Evolutionary conservation across 176 grass and related monocot species (phyloP).

Genomic region (Oryza nivara): DNA sequence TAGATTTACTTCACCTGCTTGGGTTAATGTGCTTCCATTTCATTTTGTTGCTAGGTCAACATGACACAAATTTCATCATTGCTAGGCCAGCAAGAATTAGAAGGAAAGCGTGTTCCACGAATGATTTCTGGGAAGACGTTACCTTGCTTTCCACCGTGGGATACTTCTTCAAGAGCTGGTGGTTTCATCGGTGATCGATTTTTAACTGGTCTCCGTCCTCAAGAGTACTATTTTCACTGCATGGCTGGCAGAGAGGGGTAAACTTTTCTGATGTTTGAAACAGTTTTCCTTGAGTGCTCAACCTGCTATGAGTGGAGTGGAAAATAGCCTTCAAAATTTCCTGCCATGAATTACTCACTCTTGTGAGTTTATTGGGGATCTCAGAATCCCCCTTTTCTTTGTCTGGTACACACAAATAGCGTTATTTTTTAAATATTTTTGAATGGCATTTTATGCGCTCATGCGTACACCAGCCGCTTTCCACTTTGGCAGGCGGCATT

Average conservation of each 20-base stretch:
- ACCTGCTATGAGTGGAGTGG: background rate
- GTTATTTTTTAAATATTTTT: background rate
- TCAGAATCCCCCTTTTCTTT: background rate
- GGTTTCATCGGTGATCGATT: constrained; percentile 89
- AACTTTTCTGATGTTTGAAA: constrained; percentile 20
- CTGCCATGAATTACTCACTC: background rate
- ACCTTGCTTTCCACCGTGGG: constrained; percentile 92
- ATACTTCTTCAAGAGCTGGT: constrained; percentile 75
- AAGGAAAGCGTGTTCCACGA: constrained; percentile 91
- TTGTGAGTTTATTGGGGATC: background rate
- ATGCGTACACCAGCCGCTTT: background rate
- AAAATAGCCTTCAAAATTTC: constrained; percentile 15
- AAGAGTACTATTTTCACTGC: constrained; percentile 99
- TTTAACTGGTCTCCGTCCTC: constrained; percentile 93
- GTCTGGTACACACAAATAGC: background rate
- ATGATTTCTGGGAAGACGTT: constrained; percentile 94
- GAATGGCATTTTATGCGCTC: background rate
- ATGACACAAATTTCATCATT: constrained; percentile 97
- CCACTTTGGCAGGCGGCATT: background rate
- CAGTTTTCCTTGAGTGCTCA: background rate
- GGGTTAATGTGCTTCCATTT: constrained; percentile 17
- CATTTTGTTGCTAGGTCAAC: constrained; percentile 69
- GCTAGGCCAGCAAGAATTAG: constrained; percentile 89
- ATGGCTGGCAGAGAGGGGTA: constrained; percentile 99
- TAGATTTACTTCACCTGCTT: constrained; percentile 1